phyloP scores from a whole-genome alignment of 495 filamentous ascomycete species.

The Hypoxylon subgilvum region DNA sequence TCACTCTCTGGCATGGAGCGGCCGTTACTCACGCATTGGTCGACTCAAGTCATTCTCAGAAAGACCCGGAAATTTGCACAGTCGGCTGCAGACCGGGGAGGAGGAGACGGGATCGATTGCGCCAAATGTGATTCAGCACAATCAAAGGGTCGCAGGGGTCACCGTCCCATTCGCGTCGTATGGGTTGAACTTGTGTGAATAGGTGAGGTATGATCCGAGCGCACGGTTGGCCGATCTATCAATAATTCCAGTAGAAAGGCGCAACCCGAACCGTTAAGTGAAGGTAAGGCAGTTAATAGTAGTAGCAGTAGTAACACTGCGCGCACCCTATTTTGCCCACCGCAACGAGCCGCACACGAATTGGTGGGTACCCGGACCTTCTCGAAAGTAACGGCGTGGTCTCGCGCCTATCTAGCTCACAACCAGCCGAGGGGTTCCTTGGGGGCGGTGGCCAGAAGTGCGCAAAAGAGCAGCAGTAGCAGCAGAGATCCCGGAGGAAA shows the following conservation, averaged over 20 bases:
- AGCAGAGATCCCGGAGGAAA: conserved; percentile 19
- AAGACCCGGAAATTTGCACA: conserved; percentile 23
- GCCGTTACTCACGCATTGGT: conserved; percentile 45
- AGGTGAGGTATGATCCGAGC: conserved; percentile 17
- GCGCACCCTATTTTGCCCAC: conserved; percentile 27
- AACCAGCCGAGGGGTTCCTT: conserved; percentile 12
- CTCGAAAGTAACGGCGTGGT: conserved; percentile 28
- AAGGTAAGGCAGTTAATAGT: no score
- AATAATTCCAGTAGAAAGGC: conserved; percentile 17
- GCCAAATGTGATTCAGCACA: conserved; percentile 29
- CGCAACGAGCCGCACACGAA: conserved; percentile 36
- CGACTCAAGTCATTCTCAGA: conserved; percentile 40
- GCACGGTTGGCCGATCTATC: conserved; percentile 7
- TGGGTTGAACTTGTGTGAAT: conserved; percentile 6
- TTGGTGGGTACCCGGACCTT: conserved; percentile 37
- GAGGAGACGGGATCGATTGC: conserved; percentile 26
- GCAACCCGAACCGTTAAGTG: conserved; percentile 12
- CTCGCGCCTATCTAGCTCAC: conserved; percentile 34
- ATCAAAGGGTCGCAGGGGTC: conserved; percentile 18
- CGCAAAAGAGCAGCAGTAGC: conserved; percentile 26
- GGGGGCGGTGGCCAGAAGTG: no score
- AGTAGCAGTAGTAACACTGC: conserved; percentile 30
- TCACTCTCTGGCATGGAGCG: conserved; percentile 43
- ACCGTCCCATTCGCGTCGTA: conserved; percentile 29
- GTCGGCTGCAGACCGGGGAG: conserved; percentile 1